Conservation (phyloP, 2,329 filamentous ascomycete genomes). For the Trichoderma harzianum region DNA sequence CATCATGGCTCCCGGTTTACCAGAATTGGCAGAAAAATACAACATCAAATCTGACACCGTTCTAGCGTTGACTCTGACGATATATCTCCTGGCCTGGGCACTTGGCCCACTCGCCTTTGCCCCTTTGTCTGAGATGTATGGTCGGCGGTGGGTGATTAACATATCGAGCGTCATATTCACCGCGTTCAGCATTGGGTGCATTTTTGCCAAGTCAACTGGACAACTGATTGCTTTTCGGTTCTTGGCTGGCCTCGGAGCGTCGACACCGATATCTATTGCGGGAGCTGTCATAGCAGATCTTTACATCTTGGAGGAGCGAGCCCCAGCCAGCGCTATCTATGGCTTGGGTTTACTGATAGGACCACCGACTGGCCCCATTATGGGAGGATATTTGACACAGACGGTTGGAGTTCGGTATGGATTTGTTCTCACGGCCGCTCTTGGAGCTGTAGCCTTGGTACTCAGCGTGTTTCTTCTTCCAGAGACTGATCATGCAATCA, state of each 20-base stretch:
- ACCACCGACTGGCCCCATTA: constrained; percentile 46
- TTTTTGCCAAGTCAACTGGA: constrained; percentile 37
- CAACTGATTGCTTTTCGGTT: constrained; percentile 46
- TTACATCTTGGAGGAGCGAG: constrained; percentile 43
- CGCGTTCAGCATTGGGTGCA: constrained; percentile 54
- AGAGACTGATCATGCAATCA: constrained; percentile 27
- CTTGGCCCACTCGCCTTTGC: constrained; percentile 47
- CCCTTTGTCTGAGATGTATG: constrained; percentile 48
- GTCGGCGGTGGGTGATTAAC: constrained; percentile 40
- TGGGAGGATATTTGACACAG: constrained; percentile 43
- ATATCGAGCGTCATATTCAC: constrained; percentile 51
- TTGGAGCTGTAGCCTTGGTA: constrained; percentile 41
- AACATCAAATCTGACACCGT: constrained; percentile 5
- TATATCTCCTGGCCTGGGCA: constrained; percentile 11
- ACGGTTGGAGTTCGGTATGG: constrained; percentile 30
- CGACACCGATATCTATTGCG: constrained; percentile 45
- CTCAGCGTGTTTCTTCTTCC: constrained; percentile 35
- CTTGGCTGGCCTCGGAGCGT: constrained; percentile 42
- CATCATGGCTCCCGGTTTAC: constrained; percentile 1
- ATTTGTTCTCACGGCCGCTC: constrained; percentile 44
- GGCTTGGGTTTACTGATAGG: constrained; percentile 34
- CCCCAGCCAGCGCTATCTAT: constrained; percentile 33
- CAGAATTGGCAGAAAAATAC: neutral
- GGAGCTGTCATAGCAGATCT: constrained; percentile 51
- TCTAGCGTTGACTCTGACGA: neutral